Evolutionary conservation across 1,284 basidiomycete species (phyloP).

Genomic region (Coriolopsis trogii): DNA sequence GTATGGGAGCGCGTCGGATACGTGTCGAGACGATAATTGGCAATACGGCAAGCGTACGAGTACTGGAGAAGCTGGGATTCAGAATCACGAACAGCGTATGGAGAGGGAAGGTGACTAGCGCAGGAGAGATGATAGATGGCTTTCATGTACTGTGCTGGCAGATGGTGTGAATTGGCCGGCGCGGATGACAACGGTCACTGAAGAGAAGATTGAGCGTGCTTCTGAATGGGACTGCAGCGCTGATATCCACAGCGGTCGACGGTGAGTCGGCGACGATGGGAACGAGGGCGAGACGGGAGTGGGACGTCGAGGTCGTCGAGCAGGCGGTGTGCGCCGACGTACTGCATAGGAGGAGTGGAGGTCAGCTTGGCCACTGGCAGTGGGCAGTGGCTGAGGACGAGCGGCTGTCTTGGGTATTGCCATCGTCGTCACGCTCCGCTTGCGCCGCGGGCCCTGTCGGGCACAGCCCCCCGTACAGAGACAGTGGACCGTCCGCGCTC

Average conservation of each 20-base stretch:
- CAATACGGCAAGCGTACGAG: constrained; percentile 59
- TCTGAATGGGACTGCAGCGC: too few species aligned
- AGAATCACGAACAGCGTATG: constrained; percentile 41
- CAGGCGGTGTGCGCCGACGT: neutral
- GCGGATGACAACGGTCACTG: neutral
- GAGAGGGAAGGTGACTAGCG: constrained; percentile 33
- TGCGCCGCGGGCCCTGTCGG: neutral
- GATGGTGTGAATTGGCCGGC: too few species aligned
- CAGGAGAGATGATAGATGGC: constrained; percentile 25
- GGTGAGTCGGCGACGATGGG: neutral
- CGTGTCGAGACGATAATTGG: constrained; percentile 47
- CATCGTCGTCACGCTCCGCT: constrained; percentile 12
- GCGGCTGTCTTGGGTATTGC: neutral
- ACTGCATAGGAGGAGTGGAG: neutral
- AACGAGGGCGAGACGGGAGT: too few species aligned
- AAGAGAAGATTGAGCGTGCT: neutral
- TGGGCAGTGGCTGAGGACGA: neutral
- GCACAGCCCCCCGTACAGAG: constrained; percentile 12
- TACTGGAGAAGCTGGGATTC: constrained; percentile 71
- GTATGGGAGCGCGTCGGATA: constrained; percentile 56
- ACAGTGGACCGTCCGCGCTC: neutral
- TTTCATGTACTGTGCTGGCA: constrained; percentile 32
- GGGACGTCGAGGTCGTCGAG: neutral
- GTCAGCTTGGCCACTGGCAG: too few species aligned
- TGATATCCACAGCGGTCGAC: too few species aligned